Evolutionary conservation across 2,329 filamentous ascomycete genomes (phyloP).

Genomic region (Penicillium palitans): DNA sequence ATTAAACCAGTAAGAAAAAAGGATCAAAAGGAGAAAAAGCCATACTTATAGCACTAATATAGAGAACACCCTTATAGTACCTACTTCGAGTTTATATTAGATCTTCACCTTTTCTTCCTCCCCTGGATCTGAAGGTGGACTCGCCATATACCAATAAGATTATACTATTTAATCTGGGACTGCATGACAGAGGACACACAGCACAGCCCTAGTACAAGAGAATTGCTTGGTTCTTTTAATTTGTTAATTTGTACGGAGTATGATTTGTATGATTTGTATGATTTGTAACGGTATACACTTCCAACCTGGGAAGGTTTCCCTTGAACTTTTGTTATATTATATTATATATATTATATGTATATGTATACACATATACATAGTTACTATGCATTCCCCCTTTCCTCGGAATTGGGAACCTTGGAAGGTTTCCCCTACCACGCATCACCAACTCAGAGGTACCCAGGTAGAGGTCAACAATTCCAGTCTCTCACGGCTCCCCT

Average conservation of each 20-base stretch:
- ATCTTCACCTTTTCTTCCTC: constrained; percentile 1
- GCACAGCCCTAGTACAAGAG: neutral
- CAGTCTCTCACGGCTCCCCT: constrained; percentile 8
- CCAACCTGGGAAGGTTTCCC: neutral
- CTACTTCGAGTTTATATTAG: neutral
- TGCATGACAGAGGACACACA: neutral
- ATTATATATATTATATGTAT: neutral
- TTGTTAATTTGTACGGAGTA: too few species aligned
- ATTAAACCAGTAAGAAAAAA: neutral
- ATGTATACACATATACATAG: neutral
- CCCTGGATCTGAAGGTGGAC: constrained; percentile 3
- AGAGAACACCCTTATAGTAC: neutral
- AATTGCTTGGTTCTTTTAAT: neutral
- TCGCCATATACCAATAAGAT: neutral
- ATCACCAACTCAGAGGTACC: constrained; percentile 2
- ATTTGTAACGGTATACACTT: too few species aligned
- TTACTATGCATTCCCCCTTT: neutral
- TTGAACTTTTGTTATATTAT: neutral
- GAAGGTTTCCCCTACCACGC: neutral
- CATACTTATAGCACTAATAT: constrained; percentile 3
- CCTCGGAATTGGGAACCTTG: neutral
- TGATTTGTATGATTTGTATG: too few species aligned
- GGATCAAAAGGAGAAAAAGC: neutral
- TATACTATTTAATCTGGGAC: neutral
- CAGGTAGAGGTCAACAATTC: constrained; percentile 1